A percentile compares a stretch with the other conserved stretches of the same genome.
These are phyloP conservation scores for Curvularia hawaiiensis DNA, from an alignment of 2,329 filamentous ascomycete species.

Conservation along the genomic window DNA sequence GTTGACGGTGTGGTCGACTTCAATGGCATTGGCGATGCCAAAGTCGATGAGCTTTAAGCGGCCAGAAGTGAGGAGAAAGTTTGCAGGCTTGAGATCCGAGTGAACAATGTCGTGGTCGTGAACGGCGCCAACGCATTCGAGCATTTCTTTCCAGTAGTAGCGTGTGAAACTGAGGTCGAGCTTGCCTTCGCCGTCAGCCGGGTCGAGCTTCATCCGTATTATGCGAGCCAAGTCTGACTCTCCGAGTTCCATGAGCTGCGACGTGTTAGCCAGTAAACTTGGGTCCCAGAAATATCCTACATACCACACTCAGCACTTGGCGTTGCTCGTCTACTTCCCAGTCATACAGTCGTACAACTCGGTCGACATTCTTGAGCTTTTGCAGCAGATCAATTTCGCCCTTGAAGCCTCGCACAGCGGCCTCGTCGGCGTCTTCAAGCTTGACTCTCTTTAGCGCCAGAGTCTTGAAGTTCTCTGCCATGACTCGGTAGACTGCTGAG, in stretches of 20 bases:
- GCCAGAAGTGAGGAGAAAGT: slow-evolving; percentile 92
- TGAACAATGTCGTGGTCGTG: slow-evolving; percentile 93
- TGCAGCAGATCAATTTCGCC: slow-evolving; percentile 92
- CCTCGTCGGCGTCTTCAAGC: slow-evolving; percentile 85
- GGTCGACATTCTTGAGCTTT: slow-evolving; percentile 81
- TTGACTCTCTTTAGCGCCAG: slow-evolving; percentile 94
- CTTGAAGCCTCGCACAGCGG: slow-evolving; percentile 83
- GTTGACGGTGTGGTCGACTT: slow-evolving; percentile 94
- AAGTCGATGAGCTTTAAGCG: slow-evolving; percentile 97
- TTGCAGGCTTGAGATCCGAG: slow-evolving; percentile 94
- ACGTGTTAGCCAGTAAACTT: slow-evolving; percentile 13
- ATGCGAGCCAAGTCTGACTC: slow-evolving; percentile 92
- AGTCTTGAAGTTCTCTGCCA: slow-evolving; percentile 95
- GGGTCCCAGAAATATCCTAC: slow-evolving; percentile 41
- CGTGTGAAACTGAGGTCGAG: slow-evolving; percentile 91
- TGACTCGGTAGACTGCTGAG: slow-evolving; percentile 93
- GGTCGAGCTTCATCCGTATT: slow-evolving; percentile 69
- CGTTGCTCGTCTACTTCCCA: slow-evolving; percentile 94
- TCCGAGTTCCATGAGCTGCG: slow-evolving; percentile 92
- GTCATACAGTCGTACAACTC: slow-evolving; percentile 89
- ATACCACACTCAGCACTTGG: slow-evolving; percentile 81
- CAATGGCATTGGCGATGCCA: slow-evolving; percentile 96
- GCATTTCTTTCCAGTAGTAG: slow-evolving; percentile 99
- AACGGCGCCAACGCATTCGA: slow-evolving; percentile 89
- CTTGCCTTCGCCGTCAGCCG: slow-evolving; percentile 53